Conservation (phyloP, 441 rosid species). For the Aquilaria agallochum region DNA sequence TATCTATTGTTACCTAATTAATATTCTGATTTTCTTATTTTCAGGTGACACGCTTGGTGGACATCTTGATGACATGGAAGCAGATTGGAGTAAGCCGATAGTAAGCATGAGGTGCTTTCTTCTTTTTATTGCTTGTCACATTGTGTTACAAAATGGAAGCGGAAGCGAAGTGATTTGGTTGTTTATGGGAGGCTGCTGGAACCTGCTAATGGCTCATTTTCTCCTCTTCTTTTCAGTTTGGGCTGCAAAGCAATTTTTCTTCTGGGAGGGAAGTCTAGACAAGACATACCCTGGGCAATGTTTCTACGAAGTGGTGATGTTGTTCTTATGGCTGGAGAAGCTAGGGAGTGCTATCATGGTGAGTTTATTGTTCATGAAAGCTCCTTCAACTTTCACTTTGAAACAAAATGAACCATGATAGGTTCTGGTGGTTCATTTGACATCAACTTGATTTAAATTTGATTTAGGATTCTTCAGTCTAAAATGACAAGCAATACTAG, state of each 20-base stretch:
- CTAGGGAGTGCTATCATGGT: conserved; percentile 96
- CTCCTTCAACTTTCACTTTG: neutral
- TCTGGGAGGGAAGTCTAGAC: conserved; percentile 77
- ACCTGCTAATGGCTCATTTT: conserved; percentile 1
- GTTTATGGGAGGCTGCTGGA: neutral
- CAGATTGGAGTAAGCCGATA: conserved; percentile 91
- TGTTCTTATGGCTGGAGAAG: conserved; percentile 91
- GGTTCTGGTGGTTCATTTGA: too few species aligned
- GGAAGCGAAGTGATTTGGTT: neutral
- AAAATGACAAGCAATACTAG: too few species aligned
- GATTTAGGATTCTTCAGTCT: too few species aligned
- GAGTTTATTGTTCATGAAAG: conserved; percentile 14
- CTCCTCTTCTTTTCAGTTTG: conserved; percentile 37
- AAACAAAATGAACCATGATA: too few species aligned
- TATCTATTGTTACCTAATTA: neutral
- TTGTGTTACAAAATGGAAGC: neutral
- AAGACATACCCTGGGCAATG: conserved; percentile 79
- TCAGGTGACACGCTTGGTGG: conserved; percentile 94
- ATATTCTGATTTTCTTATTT: conserved; percentile 4
- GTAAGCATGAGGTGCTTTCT: conserved; percentile 79
- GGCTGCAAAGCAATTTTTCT: conserved; percentile 98
- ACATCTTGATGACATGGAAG: conserved; percentile 97
- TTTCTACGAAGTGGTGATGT: conserved; percentile 92
- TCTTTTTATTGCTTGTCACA: neutral
- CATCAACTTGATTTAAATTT: too few species aligned